Evolutionary conservation across 768 basidiomycete species (phyloP), one percentile per base, ranked within the genome.

Genomic region (Boletus sp.): DNA sequence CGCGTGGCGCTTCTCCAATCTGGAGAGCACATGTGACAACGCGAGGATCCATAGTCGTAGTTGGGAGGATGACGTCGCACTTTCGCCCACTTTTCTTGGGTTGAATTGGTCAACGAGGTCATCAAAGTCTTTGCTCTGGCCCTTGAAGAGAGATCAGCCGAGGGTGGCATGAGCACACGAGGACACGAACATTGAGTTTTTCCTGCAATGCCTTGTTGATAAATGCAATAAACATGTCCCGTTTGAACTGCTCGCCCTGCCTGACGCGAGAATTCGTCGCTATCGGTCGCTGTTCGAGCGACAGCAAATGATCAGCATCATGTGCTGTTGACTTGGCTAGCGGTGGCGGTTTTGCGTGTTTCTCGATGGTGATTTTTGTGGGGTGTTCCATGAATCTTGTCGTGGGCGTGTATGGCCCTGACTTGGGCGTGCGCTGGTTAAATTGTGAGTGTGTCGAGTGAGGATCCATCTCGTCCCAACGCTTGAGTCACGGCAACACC

Each of bases 51-150:
- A 94, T 6, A 85, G 74, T 11, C 88, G 83, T 43, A 95, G 72
- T 59, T 91, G 83, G 49, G 77, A 63, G 47, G 77, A 63, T 34
- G 79, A 68, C 32, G 70, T 63, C 7, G 64, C 56, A 49, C 71
- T 64, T 38, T 62, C 55, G 23, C 55, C 32, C 0, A 77, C 61
- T 19, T 78, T 74, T 58, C 78, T 75, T 3, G 77, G 77, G 60
- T 83, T 83, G 70, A 99, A 98, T 60, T 95, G 92, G 51, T 85
- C 79, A 7, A 98, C 85, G 32, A 99, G 85, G 58, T 95, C 90
- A 58, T 97, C 86, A 69, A 93, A 98, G 17, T 87, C 78, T 45
- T 86, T 84, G 53, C 78, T 77, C 53, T 79, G 76, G 40, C 92
- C 89, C 90, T 96, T 66, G 30, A 55, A 47, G 7, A 10, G 15